Conservation (phyloP, 192 early-diverging fungal genomes). For the Mortierella alpina region DNA sequence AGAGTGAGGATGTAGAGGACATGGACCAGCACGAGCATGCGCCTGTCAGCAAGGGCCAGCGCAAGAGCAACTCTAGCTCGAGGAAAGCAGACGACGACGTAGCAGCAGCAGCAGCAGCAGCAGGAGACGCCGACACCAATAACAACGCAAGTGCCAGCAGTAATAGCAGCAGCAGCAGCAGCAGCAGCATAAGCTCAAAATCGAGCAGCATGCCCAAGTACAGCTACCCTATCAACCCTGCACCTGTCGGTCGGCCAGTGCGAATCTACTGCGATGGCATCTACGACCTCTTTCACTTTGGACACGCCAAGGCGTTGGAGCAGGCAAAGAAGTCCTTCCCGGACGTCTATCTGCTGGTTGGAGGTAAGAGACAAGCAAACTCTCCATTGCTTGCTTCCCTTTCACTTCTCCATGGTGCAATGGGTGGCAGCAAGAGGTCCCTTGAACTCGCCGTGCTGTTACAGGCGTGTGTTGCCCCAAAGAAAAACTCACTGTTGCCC, state of each 20-base stretch:
- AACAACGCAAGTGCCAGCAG: neutral
- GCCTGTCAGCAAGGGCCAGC: neutral
- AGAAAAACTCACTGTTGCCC: slow-evolving; percentile 9
- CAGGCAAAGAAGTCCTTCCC: slow-evolving; percentile 87
- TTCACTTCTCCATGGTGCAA: neutral
- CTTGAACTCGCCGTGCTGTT: neutral
- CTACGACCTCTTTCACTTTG: slow-evolving; percentile 87
- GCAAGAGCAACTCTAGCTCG: neutral
- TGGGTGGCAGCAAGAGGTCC: neutral
- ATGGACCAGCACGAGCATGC: neutral
- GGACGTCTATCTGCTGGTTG: slow-evolving; percentile 81
- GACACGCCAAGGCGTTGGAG: slow-evolving; percentile 82
- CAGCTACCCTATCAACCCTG: slow-evolving; percentile 70
- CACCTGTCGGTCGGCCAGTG: slow-evolving; percentile 76
- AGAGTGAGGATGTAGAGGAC: slow-evolving; percentile 1
- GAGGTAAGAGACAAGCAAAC: slow-evolving; percentile 54
- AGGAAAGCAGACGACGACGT: neutral
- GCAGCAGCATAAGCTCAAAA: slow-evolving; percentile 4
- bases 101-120: neutral
- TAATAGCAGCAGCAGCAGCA: neutral
- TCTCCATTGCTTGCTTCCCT: neutral
- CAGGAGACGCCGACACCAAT: neutral
- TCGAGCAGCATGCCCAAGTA: slow-evolving; percentile 12
- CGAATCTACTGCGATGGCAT: slow-evolving; percentile 91
- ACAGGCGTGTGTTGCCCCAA: slow-evolving; percentile 22